Percentiles rank a stretch among this genome's conserved stretches.
Conservation (phyloP, 108 stramenopile species). For the Mayamaea pseudoterrestris region DNA sequence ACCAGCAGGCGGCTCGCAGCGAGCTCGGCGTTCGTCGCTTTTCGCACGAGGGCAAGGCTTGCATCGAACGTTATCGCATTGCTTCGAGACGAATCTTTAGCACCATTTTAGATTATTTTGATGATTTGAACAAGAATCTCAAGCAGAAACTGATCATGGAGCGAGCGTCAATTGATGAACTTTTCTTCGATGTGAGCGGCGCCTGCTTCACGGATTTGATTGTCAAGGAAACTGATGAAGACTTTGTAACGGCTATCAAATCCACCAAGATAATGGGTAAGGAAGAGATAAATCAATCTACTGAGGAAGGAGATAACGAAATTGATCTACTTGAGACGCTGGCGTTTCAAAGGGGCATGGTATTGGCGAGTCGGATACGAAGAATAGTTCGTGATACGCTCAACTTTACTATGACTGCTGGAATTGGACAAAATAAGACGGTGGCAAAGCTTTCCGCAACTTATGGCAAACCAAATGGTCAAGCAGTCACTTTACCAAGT, state of each 20-base stretch:
- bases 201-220: conserved; percentile 60
- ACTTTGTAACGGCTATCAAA: conserved; percentile 2
- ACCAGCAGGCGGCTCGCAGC: conserved; percentile 24
- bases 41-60: conserved; percentile 66
- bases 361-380: conserved; percentile 40
- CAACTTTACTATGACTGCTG: conserved; percentile 71
- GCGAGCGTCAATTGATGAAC: conserved; percentile 75
- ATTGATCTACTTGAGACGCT: conserved; percentile 2
- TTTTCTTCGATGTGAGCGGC: conserved; percentile 82
- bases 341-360: conserved; percentile 35
- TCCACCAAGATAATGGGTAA: not conserved
- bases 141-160: conserved; percentile 53
- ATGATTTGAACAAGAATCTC: conserved; percentile 2
- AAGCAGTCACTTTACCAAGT: conserved; percentile 57
- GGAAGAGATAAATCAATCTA: not conserved
- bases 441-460: conserved; percentile 76
- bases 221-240: conserved; percentile 6
- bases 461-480: conserved; percentile 80
- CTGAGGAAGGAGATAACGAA: conserved; percentile 5
- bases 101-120: conserved; percentile 39
- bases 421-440: conserved; percentile 66
- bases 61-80: conserved; percentile 70
- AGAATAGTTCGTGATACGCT: conserved; percentile 37
- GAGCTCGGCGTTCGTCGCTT: conserved; percentile 52
- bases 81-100: conserved; percentile 65